A percentile compares a stretch with the other conserved stretches of the same genome.
These are phyloP conservation scores for Cercospora zeae-maydis DNA, from an alignment of 2,329 filamentous ascomycete species.

Conservation along the genomic window DNA sequence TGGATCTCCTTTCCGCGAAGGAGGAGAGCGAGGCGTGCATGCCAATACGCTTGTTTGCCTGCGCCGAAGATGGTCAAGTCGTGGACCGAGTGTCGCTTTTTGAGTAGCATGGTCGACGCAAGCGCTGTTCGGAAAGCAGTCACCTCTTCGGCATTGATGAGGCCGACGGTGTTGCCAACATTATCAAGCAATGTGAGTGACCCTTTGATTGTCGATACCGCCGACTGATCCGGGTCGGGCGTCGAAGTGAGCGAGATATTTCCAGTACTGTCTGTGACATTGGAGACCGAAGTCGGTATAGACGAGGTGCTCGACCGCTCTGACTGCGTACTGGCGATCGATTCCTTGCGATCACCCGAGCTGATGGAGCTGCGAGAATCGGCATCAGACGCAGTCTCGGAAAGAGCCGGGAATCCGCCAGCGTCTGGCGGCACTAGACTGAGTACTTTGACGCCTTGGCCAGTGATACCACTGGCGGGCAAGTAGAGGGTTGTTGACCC, in stretches of 20 bases:
- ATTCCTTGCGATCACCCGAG: constrained; percentile 29
- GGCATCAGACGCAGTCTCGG: constrained; percentile 27
- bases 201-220: constrained; percentile 49
- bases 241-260: constrained; percentile 30
- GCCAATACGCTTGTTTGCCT: constrained; percentile 91
- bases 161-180: constrained; percentile 55
- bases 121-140: constrained; percentile 68
- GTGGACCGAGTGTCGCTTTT: constrained; percentile 64
- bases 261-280: constrained; percentile 24
- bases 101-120: constrained; percentile 59
- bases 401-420: constrained; percentile 24
- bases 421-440: constrained; percentile 46
- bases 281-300: constrained; percentile 22
- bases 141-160: constrained; percentile 65
- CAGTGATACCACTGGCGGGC: constrained; percentile 59
- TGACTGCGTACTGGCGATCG: constrained; percentile 29
- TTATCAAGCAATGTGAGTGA: constrained; percentile 59
- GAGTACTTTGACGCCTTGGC: constrained; percentile 63
- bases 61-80: constrained; percentile 81
- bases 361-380: constrained; percentile 30
- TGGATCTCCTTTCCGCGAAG: constrained; percentile 67
- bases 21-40: constrained; percentile 77
- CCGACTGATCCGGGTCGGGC: constrained; percentile 24
- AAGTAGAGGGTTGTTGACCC: constrained; percentile 64
- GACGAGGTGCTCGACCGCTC: constrained; percentile 28